Evolutionary conservation across 805 yeast species (phyloP).

Genomic region (Tetrapisispora nanseiensis): DNA sequence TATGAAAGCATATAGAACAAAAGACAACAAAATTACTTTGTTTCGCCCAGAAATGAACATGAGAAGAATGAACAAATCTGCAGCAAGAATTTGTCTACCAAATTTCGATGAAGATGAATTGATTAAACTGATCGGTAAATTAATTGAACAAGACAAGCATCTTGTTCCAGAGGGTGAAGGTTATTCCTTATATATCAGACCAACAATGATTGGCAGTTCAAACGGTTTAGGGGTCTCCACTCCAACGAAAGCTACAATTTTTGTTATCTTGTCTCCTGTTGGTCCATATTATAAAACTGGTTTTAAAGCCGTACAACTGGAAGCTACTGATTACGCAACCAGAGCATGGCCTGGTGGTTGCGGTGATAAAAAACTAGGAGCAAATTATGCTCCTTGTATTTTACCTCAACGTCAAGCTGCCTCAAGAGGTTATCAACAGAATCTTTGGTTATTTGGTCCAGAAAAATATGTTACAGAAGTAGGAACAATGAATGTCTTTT

Average conservation of each 20-base stretch:
- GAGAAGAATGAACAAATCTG: conserved; percentile 82
- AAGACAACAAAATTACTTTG: conserved; percentile 58
- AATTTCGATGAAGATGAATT: conserved; percentile 72
- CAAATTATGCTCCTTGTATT: conserved; percentile 94
- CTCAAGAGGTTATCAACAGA: conserved; percentile 84
- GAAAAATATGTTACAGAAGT: conserved; percentile 87
- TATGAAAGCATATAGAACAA: conserved; percentile 74
- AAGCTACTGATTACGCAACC: conserved; percentile 91
- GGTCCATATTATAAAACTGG: conserved; percentile 95
- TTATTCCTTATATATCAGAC: conserved; percentile 86
- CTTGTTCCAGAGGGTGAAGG: conserved; percentile 83
- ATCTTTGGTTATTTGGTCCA: conserved; percentile 91
- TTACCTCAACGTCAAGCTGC: conserved; percentile 89
- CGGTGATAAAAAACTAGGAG: conserved; percentile 94
- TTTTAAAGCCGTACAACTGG: conserved; percentile 87
- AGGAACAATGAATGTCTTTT: conserved; percentile 94
- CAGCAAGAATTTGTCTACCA: conserved; percentile 83
- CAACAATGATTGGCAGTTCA: conserved; percentile 90
- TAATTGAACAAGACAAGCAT: conserved; percentile 61
- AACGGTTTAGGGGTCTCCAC: conserved; percentile 78
- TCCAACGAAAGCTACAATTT: conserved; percentile 75
- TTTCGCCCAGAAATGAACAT: conserved; percentile 90
- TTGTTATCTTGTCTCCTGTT: conserved; percentile 87
- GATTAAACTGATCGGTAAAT: conserved; percentile 63
- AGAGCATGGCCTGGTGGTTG: conserved; percentile 99